Base-by-base conservation (phyloP, 371 early-diverging fungal genomes). In the Syncephalis plumigaleata region DNA sequence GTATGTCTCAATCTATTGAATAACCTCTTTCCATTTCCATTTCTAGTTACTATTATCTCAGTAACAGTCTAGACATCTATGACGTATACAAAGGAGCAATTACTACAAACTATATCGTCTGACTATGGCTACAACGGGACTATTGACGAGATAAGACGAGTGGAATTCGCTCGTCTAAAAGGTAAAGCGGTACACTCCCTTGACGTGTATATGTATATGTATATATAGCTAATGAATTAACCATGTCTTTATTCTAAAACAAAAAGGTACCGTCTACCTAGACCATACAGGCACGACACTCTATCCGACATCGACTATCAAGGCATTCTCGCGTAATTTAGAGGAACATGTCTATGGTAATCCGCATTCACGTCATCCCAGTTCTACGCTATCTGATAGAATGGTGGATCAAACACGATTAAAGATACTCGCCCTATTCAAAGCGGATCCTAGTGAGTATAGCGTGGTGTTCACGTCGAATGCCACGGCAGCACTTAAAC, bases 251-350 rank as follows among this genome's bases (percentile, higher is more conserved):
- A 21, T 25, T 2, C n/a, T 16, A 20, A 17, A 16, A 22, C 8
- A n/a, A 9, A 3, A 37, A 63, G 64, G 52, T 45, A 42, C 49
- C 8, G 65, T 74, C 2, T 81, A 77, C 45, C 64, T 83, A 27
- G 84, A 83, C 51, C 73, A 77, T 56, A 68, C 81, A 2, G 84
- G 79, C 3, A 65, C 77, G 15, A 70, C 77, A 5, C 51, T 71
- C 1, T 66, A 66, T 44, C 60, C 78, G 2, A 56, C 64, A 39
- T 55, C 57, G 46, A 55, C 66, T 23, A 46, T 77, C 15, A 49
- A 54, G 13, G 55, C 52, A 3, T 67, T 67, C 51, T 50, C 65
- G 3, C 49, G 52, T 7, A 67, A 73, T 39, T 59, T 79, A 26
- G 52, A 68, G 0, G 44, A 59, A 16, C 61, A 57, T n/a, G 53